Conservation (phyloP, 2,329 filamentous ascomycete genomes). For the Didymella sp. region DNA sequence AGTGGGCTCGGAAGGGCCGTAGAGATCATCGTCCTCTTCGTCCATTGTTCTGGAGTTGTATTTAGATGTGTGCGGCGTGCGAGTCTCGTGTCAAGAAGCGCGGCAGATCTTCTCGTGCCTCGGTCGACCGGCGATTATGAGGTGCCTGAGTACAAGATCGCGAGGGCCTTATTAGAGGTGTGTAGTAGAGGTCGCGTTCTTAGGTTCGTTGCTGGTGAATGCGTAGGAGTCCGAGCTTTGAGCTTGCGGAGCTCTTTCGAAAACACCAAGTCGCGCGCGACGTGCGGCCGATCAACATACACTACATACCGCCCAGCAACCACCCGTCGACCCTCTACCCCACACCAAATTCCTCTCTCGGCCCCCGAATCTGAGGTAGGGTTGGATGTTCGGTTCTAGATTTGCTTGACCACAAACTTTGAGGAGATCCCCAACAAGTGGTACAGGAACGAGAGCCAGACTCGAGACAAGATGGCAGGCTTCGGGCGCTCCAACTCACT, state of each 20-base stretch:
- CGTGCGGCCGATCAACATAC: slow-evolving; percentile 2
- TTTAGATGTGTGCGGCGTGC: neutral
- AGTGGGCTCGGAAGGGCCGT: slow-evolving; percentile 49
- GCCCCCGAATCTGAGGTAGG: neutral
- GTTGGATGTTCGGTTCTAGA: too few species aligned
- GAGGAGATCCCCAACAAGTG: neutral
- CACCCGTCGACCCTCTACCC: neutral
- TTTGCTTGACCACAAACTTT: neutral
- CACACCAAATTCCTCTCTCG: neutral
- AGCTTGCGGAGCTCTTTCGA: slow-evolving; percentile 15
- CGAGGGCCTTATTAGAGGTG: neutral
- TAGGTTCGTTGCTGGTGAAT: slow-evolving; percentile 11
- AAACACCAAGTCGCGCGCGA: slow-evolving; percentile 13
- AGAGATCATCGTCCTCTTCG: slow-evolving; percentile 62
- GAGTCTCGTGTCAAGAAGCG: neutral
- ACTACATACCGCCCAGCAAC: neutral
- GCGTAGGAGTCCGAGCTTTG: slow-evolving; percentile 27
- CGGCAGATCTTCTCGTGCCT: neutral
- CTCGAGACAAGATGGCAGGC: slow-evolving; percentile 45
- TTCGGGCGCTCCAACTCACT: slow-evolving; percentile 59
- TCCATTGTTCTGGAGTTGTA: slow-evolving; percentile 50
- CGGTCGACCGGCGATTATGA: neutral
- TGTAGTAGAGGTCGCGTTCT: slow-evolving; percentile 6
- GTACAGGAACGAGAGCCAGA: neutral
- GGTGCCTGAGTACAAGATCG: too few species aligned